Base-by-base conservation (phyloP, 2,329 filamentous ascomycete species). In the Phialemonium atrogriseum region DNA sequence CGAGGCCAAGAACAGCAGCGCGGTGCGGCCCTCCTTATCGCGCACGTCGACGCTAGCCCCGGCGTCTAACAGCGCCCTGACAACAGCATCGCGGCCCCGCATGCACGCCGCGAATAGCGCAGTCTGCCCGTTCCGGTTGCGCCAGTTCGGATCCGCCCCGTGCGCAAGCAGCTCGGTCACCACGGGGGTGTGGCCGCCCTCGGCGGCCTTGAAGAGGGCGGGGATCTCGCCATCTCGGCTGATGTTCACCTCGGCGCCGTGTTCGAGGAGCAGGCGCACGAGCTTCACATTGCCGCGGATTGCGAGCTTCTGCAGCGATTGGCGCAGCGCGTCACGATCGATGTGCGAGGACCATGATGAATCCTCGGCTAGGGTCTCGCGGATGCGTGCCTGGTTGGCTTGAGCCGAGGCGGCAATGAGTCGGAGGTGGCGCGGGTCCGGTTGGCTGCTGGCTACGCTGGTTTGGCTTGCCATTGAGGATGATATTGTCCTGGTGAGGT, bases 401-500 rank as follows among this genome's bases (percentile, higher is more conserved):
- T 56, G 54, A 2, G 51, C 51, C 1, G 54, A 49, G 20, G 57
- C 58, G 13, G 50, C 51, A 20, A 58, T 53, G 24, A 62, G 44
- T 19, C 51, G 49, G 21, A 57, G 44, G 33, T 59, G 55, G 35
- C 54, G 55, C 38, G 45, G 47, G 17, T 60, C 57, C 12, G 54
- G 56, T 23, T 54, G 47, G 36, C 51, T 59, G 47, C 55, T 60
- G 24, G 55, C 54, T 17, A 59, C 41, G 37, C 56, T 60, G 28
- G 42, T 42, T 36, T 30, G 28, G 19, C 19, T 23, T n/a, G 28
- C 20, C 28, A 30, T 30, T 30, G 28, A 14, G 19, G 12, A 30
- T n/a, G n/a, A n/a, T n/a, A n/a, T n/a, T n/a, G n/a, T n/a, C n/a
- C n/a, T n/a, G n/a, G n/a, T n/a, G n/a, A n/a, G n/a, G n/a, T n/a